Base-by-base conservation (phyloP, 2,329 filamentous ascomycete species). In the Fusarium nisikadoi region DNA sequence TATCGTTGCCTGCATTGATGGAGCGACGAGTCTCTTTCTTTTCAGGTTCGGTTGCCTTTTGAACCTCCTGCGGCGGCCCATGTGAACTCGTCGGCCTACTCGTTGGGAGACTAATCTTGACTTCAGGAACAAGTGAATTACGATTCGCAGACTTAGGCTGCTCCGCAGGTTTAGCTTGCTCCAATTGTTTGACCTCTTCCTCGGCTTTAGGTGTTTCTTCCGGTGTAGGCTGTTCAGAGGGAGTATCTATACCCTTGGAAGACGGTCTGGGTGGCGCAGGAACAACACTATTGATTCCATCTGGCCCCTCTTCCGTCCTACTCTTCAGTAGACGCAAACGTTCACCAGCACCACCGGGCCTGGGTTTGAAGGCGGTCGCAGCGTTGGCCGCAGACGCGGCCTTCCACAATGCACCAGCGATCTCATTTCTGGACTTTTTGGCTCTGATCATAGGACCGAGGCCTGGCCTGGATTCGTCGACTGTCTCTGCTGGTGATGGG, bases 381-480 rank as follows among this genome's bases (percentile, higher is more conserved):
- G 81, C 86, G 52, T 81, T 91, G 17, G 81, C 81, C 41, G 81
- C 86, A 50, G 81, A 91, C 7, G 81, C 81, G 29, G 94, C 94
- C 81, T 94, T 97, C 82, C 93, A 93, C 68, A 98, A 89, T 10
- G 89, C 87, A 39, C 89, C 91, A 25, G 93, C 93, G 75, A 96
- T 86, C 62, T 96, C 91, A n/a, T 86, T 87, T 70, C 88, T 90
- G 3, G 90, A 91, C 68, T 88, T 89, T 78, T 93, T 94, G 70
- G 92, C 90, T 81, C 94, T 95, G 76, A 98, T 92, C 95, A 97
- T 97, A 4, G 94, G 94, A 0, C 94, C 94, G 11, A 97, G 41
- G n/a, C 75, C 75, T 14, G 75, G 75, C 43, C 62, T 73, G 16
- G 75, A 66, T 23, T 71, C 68, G 9, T 70, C 59, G 12, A 45